These are phyloP conservation scores for Eragrostis tef DNA, from an alignment of 202 grass and related monocot species.

Conservation along the genomic window DNA sequence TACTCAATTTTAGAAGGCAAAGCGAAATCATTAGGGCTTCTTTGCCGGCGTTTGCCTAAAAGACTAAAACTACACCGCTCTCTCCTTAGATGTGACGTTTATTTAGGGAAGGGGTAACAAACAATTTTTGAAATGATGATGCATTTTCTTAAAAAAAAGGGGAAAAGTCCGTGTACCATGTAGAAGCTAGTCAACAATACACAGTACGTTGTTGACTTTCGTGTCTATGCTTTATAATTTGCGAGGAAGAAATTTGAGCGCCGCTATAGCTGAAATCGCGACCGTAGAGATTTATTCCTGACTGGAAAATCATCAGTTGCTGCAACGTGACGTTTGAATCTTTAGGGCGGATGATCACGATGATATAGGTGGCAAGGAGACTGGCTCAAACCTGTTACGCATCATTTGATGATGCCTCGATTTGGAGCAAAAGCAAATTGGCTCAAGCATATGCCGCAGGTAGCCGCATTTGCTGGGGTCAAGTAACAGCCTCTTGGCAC, in stretches of 20 bases:
- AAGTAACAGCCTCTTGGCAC: conserved; percentile 7
- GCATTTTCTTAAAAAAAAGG: not conserved
- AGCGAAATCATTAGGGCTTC: too few relatives aligned
- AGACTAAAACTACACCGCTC: not conserved
- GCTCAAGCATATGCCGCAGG: not conserved
- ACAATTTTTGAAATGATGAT: not conserved
- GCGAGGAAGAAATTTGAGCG: not conserved
- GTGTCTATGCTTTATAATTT: not conserved
- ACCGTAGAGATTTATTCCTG: not conserved
- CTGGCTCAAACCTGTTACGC: not conserved
- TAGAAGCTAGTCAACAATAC: not conserved
- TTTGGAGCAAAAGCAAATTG: conserved; percentile 19
- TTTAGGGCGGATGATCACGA: too few relatives aligned
- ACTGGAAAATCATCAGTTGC: not conserved
- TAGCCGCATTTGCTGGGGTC: not conserved
- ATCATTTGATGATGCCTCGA: not conserved
- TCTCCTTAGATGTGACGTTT: not conserved
- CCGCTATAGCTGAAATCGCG: not conserved
- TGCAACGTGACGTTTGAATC: not conserved
- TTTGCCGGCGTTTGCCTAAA: not conserved
- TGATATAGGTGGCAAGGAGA: not conserved
- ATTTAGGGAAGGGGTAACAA: not conserved
- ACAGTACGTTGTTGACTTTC: not conserved
- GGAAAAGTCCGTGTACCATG: not conserved
- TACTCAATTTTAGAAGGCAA: too few relatives aligned